Conservation (phyloP, 495 filamentous ascomycete genomes). For the Penicillium macrosclerotiorum region DNA sequence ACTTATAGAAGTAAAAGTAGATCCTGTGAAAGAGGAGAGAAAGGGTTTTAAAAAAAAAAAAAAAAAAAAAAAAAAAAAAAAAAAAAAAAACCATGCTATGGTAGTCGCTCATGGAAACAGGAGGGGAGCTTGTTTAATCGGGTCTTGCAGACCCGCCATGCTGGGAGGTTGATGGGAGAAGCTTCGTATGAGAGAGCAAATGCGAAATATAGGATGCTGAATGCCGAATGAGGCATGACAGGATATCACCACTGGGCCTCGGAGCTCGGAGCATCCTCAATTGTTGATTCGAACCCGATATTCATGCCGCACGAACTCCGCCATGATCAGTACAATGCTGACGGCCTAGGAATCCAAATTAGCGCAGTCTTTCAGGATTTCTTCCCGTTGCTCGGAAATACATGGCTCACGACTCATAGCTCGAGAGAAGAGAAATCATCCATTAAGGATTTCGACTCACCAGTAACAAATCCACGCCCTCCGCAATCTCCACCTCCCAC, state of each 20-base stretch:
- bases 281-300: slow-evolving; percentile 8
- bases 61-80: too few relatives aligned
- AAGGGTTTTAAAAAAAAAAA: too few relatives aligned
- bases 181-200: too few relatives aligned
- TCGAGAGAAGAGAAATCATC: not conserved
- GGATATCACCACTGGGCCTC: too few relatives aligned
- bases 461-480: slow-evolving; percentile 28
- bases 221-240: not conserved
- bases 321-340: slow-evolving; percentile 23
- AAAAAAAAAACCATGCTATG: too few relatives aligned
- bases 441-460: slow-evolving; percentile 11
- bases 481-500: slow-evolving; percentile 26
- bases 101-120: too few relatives aligned
- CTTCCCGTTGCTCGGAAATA: not conserved
- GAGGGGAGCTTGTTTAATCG: too few relatives aligned
- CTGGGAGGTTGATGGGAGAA: too few relatives aligned
- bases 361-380: not conserved
- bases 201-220: not conserved
- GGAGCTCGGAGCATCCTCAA: too few relatives aligned
- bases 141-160: too few relatives aligned
- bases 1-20: too few relatives aligned
- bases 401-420: not conserved
- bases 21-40: too few relatives aligned
- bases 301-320: slow-evolving; percentile 18
- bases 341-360: slow-evolving; percentile 20